A percentile compares a stretch with the other conserved stretches of the same genome.
Evolutionary conservation across 345 rosid species (phyloP).

Genomic region (Brassica cretica): DNA sequence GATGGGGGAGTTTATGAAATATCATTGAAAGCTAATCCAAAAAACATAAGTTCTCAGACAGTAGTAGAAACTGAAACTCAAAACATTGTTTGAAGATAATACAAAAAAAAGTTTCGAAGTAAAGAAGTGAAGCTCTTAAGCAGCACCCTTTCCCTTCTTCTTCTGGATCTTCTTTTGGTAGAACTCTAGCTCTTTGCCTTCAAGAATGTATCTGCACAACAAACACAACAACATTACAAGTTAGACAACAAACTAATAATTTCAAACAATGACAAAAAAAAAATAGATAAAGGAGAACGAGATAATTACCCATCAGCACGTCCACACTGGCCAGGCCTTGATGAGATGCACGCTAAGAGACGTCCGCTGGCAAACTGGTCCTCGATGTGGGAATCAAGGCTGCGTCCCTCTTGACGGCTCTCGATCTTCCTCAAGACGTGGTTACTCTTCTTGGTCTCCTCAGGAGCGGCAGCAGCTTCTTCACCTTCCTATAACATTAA

Average conservation of each 20-base stretch:
- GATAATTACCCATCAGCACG: constrained; percentile 70
- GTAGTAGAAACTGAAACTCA: constrained; percentile 18
- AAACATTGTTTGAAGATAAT: constrained; percentile 26
- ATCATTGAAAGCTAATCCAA: constrained; percentile 25
- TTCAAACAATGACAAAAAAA: not conserved
- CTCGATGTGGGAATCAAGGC: constrained; percentile 66
- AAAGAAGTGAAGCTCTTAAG: constrained; percentile 36
- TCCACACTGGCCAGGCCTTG: constrained; percentile 79
- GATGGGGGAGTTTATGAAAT: constrained; percentile 5
- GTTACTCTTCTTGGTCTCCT: constrained; percentile 63
- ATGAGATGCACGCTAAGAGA: constrained; percentile 65
- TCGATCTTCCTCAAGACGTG: constrained; percentile 59
- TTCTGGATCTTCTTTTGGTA: constrained; percentile 81
- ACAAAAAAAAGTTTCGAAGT: not conserved
- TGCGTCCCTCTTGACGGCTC: constrained; percentile 51
- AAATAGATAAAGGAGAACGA: not conserved
- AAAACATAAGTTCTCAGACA: constrained; percentile 25
- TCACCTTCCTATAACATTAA: constrained; percentile 48
- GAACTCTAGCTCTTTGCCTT: constrained; percentile 74
- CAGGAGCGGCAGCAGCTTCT: constrained; percentile 40
- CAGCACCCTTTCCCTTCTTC: constrained; percentile 86
- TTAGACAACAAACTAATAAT: not conserved
- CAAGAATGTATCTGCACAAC: constrained; percentile 57
- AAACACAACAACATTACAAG: not conserved
- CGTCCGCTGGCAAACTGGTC: constrained; percentile 72